phyloP scores from a whole-genome alignment of 768 basidiomycete species.

The Pleurotus tuber-regium region DNA sequence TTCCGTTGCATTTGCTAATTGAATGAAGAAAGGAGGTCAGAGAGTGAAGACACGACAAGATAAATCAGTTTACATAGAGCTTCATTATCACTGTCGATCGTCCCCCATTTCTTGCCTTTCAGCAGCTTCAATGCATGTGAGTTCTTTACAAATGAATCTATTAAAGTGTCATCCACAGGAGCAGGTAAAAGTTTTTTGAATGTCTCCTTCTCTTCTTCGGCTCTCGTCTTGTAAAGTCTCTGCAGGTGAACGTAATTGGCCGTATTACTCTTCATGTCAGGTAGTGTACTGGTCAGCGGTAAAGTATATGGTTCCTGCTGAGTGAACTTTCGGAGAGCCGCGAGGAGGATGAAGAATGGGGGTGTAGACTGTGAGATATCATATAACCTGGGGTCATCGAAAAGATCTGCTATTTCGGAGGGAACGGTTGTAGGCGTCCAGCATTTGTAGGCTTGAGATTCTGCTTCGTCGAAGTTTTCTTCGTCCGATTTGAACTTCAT shows the following conservation, averaged over 20 bases:
- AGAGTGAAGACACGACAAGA: constrained; percentile 8
- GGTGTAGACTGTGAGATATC: constrained; percentile 42
- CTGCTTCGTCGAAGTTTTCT: constrained; percentile 97
- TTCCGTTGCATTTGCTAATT: constrained; percentile 38
- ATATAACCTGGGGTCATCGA: constrained; percentile 55
- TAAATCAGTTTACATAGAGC: constrained; percentile 42
- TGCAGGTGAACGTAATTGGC: constrained; percentile 81
- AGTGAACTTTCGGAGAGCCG: constrained; percentile 67
- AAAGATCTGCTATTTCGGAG: constrained; percentile 59
- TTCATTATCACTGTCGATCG: constrained; percentile 45
- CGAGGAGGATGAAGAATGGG: constrained; percentile 77
- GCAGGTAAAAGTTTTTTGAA: constrained; percentile 50
- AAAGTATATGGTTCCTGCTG: constrained; percentile 56
- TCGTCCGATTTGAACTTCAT: constrained; percentile 80
- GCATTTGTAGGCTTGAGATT: constrained; percentile 80
- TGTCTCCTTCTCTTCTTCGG: constrained; percentile 62
- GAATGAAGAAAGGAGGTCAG: constrained; percentile 5
- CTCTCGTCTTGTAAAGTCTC: constrained; percentile 75
- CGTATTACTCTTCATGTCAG: constrained; percentile 96
- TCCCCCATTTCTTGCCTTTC: constrained; percentile 60
- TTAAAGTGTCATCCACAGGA: constrained; percentile 45
- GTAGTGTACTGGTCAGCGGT: constrained; percentile 83
- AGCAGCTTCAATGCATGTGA: constrained; percentile 70
- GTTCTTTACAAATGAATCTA: constrained; percentile 80
- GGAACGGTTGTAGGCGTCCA: constrained; percentile 68